These are phyloP conservation scores for Saccharomyces hybrid DNA, from an alignment of 1,139 yeast genomes.

Conservation along the genomic window DNA sequence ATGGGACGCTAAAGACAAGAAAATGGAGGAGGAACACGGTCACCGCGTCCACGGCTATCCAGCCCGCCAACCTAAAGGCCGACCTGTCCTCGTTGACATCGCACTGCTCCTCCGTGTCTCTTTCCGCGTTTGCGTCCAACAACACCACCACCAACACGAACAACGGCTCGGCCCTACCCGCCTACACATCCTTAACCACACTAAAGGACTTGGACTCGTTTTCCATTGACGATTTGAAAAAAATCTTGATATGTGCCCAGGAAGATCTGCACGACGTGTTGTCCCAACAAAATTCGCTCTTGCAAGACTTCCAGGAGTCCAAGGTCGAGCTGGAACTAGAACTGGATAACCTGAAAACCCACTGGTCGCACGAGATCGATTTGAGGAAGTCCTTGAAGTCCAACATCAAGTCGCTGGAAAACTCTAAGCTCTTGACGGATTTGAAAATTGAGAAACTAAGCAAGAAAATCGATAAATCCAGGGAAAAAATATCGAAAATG, in stretches of 20 bases:
- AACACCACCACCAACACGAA: background rate
- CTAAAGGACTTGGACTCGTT: constrained; percentile 25
- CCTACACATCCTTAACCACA: constrained; percentile 24
- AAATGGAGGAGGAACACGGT: constrained; percentile 16
- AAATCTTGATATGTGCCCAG: constrained; percentile 28
- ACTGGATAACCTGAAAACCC: constrained; percentile 25
- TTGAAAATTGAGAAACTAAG: constrained; percentile 25
- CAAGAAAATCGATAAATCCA: constrained; percentile 22
- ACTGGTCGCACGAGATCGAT: constrained; percentile 30
- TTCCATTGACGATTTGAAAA: constrained; percentile 28
- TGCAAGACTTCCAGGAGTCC: constrained; percentile 27
- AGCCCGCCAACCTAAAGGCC: background rate
- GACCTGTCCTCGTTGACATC: background rate
- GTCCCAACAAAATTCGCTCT: constrained; percentile 19
- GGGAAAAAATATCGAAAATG: constrained; percentile 22
- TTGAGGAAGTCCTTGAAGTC: constrained; percentile 27
- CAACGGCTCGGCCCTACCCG: constrained; percentile 8
- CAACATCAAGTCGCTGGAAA: constrained; percentile 29
- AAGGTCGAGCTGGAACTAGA: constrained; percentile 24
- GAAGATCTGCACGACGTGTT: constrained; percentile 31
- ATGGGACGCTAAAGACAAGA: constrained; percentile 7
- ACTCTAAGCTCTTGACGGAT: constrained; percentile 27
- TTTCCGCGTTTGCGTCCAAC: background rate
- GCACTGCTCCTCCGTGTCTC: constrained; percentile 1
- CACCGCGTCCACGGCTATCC: constrained; percentile 2